Conservation (phyloP, 495 filamentous ascomycete genomes). For the Hypoxylon cercidicola region DNA sequence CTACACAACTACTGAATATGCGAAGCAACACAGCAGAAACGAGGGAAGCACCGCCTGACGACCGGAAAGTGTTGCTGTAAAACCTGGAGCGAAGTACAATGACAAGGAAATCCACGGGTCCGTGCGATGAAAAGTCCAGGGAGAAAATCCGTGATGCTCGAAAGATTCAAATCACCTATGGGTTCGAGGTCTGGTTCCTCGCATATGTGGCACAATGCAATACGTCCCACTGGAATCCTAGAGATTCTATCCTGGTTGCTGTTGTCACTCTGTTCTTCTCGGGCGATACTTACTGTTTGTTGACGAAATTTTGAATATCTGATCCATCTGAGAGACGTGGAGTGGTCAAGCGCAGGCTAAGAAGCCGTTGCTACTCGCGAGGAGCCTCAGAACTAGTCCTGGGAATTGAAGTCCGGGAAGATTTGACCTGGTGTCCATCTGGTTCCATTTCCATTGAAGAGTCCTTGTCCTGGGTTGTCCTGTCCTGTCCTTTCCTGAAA, state of each 20-base stretch:
- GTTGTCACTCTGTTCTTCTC: constrained; percentile 38
- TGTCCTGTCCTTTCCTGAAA: constrained; percentile 30
- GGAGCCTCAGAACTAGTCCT: constrained; percentile 34
- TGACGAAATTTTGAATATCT: constrained; percentile 32
- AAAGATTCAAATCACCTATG: constrained; percentile 28
- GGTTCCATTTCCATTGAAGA: constrained; percentile 39
- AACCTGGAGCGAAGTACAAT: constrained; percentile 14
- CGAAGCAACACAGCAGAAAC: constrained; percentile 42
- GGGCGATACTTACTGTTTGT: constrained; percentile 38
- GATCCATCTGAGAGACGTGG: constrained; percentile 44
- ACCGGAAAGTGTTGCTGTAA: constrained; percentile 23
- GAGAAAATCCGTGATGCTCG: constrained; percentile 31
- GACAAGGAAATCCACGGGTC: constrained; percentile 37
- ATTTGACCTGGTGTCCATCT: constrained; percentile 30
- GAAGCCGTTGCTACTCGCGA: constrained; percentile 4
- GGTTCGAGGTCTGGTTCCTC: constrained; percentile 22
- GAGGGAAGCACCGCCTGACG: constrained; percentile 33
- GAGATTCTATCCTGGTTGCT: constrained; percentile 29
- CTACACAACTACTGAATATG: constrained; percentile 39
- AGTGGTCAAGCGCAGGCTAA: constrained; percentile 24
- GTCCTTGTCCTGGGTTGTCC: constrained; percentile 28
- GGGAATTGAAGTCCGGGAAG: constrained; percentile 15
- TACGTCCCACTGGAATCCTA: constrained; percentile 30
- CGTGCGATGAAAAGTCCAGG: constrained; percentile 15
- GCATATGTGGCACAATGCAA: constrained; percentile 29